Percentiles rank a stretch among this genome's conserved stretches.
Conservation (phyloP, 495 filamentous ascomycete species). For the Aspergillus mulundensis region DNA sequence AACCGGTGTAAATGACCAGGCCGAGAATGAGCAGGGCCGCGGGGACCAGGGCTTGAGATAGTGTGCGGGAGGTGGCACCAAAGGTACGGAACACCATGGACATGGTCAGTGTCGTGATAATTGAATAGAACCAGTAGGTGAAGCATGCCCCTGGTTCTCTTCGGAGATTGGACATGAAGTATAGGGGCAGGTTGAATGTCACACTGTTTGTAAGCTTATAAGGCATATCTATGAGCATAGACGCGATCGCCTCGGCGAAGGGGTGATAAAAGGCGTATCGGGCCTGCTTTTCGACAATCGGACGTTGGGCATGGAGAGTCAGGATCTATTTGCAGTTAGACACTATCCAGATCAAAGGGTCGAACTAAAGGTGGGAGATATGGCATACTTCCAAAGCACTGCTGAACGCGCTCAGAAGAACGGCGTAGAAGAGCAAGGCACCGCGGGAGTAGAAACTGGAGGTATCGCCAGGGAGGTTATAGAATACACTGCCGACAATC, state of each 20-base stretch:
- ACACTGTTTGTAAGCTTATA: constrained; percentile 49
- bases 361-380: no score
- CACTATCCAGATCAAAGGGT: no score
- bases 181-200: constrained; percentile 58
- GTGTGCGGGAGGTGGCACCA: constrained; percentile 40
- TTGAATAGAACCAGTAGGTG: constrained; percentile 53
- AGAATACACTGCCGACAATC: constrained; percentile 86
- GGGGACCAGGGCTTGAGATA: constrained; percentile 28
- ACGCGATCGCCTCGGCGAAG: constrained; percentile 56
- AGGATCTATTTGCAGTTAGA: constrained; percentile 37
- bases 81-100: constrained; percentile 51
- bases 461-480: constrained; percentile 62
- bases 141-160: constrained; percentile 52
- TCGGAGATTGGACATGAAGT: constrained; percentile 57
- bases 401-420: neutral
- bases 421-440: constrained; percentile 87
- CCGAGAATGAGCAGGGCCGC: constrained; percentile 47
- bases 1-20: constrained; percentile 49
- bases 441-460: constrained; percentile 76
- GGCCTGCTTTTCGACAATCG: constrained; percentile 65
- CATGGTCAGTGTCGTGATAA: constrained; percentile 57
- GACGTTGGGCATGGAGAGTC: constrained; percentile 56
- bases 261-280: constrained; percentile 67
- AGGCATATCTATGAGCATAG: constrained; percentile 58
- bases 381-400: constrained; percentile 23